Evolutionary conservation across 2,329 filamentous ascomycete species (phyloP), one percentile per base, ranked within the genome.

Genomic region (Xylariaceae sp.): DNA sequence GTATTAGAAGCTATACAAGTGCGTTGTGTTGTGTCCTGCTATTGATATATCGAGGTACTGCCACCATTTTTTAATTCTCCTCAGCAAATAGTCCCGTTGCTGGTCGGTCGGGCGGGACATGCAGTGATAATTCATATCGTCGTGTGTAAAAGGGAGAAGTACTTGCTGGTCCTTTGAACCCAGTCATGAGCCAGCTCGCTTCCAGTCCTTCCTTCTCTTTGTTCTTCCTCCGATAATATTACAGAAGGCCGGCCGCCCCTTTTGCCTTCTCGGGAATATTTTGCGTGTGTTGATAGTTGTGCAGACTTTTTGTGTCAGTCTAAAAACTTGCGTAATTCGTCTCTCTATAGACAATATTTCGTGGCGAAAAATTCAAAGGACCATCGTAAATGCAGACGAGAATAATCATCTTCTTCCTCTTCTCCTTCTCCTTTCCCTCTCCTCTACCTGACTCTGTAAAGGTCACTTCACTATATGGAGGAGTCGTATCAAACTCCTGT

Each of bases 321-420:
- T n/a, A 34, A 41, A 33, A 38, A 36, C 45, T 46, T 36, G 39
- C 37, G 41, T 37, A 18, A 27, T 47, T 38, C 42, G 23, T 44
- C 41, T 53, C 47, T 52, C 51, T 52, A 24, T 24, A 47, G 31
- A 41, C 34, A 27, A 35, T 18, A 24, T 24, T 6, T n/a, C n/a
- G 21, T 30, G 26, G 18, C 14, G 17, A 26, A 43, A 38, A 24
- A 24, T 24, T 24, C 17, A 31, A 36, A 38, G 31, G 21, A 38
- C n/a, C 21, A 24, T 14, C 13, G 27, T 29, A 6, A 28, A 31
- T 17, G 29, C n/a, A 12, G n/a, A 13, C 7, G 13, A 13, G n/a
- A 5, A 8, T 9, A 28, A 13, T 8, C 7, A 28, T 28, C 13
- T 5, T 28, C 26, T 28, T 24, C 7, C 21, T 24, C 21, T 24